Percentiles rank a stretch among this genome's conserved stretches.
Conservation (phyloP, 2,329 filamentous ascomycete species). For the Penicillium corylophilum region DNA sequence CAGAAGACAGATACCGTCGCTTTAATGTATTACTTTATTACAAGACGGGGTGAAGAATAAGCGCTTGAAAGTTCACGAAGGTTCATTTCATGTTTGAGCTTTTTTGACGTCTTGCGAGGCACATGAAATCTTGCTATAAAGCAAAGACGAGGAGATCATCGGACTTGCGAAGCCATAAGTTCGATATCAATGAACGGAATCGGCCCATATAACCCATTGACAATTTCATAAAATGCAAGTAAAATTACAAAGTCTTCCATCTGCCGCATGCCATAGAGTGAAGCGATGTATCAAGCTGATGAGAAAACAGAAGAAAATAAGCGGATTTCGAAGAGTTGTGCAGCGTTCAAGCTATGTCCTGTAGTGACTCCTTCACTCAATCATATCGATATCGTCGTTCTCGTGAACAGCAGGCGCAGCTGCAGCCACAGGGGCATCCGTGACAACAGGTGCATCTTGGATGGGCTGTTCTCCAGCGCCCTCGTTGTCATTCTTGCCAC, state of each 20-base stretch:
- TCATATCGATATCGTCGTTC: constrained; percentile 67
- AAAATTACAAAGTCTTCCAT: constrained; percentile 18
- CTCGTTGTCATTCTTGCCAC: constrained; percentile 42
- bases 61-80: neutral
- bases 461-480: constrained; percentile 35
- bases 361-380: constrained; percentile 49
- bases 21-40: neutral
- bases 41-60: neutral
- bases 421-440: constrained; percentile 31
- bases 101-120: neutral
- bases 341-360: neutral
- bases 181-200: neutral
- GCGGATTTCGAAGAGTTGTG: neutral
- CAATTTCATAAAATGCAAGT: constrained; percentile 15
- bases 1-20: neutral
- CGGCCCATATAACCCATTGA: constrained; percentile 1
- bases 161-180: neutral
- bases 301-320: neutral
- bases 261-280: neutral
- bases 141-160: neutral
- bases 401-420: constrained; percentile 30
- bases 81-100: neutral
- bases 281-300: neutral
- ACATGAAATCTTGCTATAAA: neutral
- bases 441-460: constrained; percentile 24